Evolutionary conservation across 1,139 yeast species (phyloP).

Genomic region (Hemisphaericaspora lyxosophila): DNA sequence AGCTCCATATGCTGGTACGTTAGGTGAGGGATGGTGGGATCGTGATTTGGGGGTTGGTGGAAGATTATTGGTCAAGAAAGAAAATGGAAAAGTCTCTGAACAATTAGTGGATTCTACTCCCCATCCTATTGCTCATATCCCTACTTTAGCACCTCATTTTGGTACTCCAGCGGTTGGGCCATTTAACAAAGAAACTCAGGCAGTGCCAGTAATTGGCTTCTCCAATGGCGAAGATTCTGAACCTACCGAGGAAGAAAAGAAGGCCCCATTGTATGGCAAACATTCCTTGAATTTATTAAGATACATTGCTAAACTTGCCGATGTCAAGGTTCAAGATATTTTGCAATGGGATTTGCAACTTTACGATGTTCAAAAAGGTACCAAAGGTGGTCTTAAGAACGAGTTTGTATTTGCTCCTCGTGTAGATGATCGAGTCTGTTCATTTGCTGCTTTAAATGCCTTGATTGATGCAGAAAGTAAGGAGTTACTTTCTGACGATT

Average conservation of each 20-base stretch:
- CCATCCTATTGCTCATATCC: constrained; percentile 43
- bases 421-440: constrained; percentile 47
- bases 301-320: constrained; percentile 32
- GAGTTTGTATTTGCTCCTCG: constrained; percentile 47
- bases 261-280: constrained; percentile 36
- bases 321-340: constrained; percentile 26
- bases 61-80: constrained; percentile 29
- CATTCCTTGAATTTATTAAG: constrained; percentile 40
- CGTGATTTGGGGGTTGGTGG: constrained; percentile 52
- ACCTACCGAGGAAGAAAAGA: constrained; percentile 33
- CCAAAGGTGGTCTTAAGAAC: constrained; percentile 39
- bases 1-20: constrained; percentile 44
- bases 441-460: constrained; percentile 40
- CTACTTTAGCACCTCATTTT: constrained; percentile 44
- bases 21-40: constrained; percentile 40
- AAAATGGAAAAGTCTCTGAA: constrained; percentile 23
- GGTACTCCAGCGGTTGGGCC: constrained; percentile 33
- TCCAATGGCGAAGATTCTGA: constrained; percentile 19
- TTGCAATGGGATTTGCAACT: constrained; percentile 41
- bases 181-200: constrained; percentile 40
- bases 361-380: constrained; percentile 41
- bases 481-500: constrained; percentile 24
- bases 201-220: constrained; percentile 44
- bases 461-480: constrained; percentile 26
- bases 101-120: constrained; percentile 37